These are phyloP conservation scores for Dactylellina leptospora DNA, from an alignment of 2,329 filamentous ascomycete species.

Conservation along the genomic window DNA sequence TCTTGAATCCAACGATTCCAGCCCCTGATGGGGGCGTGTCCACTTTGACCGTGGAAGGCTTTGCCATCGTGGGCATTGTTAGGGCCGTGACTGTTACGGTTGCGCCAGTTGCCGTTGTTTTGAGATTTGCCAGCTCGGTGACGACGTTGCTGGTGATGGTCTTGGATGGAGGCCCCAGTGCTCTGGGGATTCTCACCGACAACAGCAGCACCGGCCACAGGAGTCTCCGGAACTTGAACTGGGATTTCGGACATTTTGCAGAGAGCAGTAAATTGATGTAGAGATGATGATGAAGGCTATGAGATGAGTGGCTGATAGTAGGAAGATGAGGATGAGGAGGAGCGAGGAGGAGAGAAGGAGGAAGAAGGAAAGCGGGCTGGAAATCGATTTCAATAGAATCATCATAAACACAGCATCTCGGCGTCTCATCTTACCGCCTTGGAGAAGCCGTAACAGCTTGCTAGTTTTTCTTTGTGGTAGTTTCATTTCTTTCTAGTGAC, in stretches of 20 bases:
- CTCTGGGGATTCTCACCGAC: too few species aligned
- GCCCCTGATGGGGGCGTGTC: neutral
- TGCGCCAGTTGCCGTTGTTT: conserved; percentile 1
- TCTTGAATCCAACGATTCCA: conserved; percentile 34
- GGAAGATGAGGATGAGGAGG: conserved; percentile 3
- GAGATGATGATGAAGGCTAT: neutral
- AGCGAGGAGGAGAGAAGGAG: neutral
- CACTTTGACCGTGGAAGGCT: neutral
- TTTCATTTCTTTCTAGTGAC: too few species aligned
- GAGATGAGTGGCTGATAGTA: too few species aligned
- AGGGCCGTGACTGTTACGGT: too few species aligned
- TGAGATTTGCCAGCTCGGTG: neutral
- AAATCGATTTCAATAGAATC: too few species aligned
- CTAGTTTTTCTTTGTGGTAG: too few species aligned
- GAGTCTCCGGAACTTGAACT: neutral
- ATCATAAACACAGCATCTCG: too few species aligned
- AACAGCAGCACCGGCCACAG: too few species aligned
- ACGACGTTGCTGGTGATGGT: too few species aligned
- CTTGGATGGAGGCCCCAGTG: too few species aligned
- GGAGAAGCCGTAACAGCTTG: too few species aligned
- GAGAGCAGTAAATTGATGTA: neutral
- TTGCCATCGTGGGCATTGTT: neutral
- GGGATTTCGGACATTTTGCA: neutral
- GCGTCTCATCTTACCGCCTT: too few species aligned
- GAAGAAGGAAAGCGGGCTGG: neutral